These are phyloP conservation scores for Talaromyces borbonicus DNA, from an alignment of 495 filamentous ascomycete genomes.

Conservation along the genomic window DNA sequence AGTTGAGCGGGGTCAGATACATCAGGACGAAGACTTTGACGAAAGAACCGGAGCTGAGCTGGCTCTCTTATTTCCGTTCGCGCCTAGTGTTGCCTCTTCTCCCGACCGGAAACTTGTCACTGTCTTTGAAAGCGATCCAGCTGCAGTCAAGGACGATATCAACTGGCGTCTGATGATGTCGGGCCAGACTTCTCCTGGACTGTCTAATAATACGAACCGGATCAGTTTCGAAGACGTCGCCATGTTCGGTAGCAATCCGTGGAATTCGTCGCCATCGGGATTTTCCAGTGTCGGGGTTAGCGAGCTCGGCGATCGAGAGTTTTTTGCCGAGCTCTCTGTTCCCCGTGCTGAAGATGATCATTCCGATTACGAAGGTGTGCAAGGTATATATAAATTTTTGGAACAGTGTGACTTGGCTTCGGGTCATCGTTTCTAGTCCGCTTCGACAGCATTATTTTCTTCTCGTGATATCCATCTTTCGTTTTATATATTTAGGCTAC, in stretches of 20 bases:
- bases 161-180: constrained; percentile 51
- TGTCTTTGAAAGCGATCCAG: constrained; percentile 16
- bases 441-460: constrained; percentile 18
- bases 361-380: constrained; percentile 61
- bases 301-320: constrained; percentile 38
- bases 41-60: constrained; percentile 50
- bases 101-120: constrained; percentile 26
- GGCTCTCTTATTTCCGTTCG: constrained; percentile 78
- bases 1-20: constrained; percentile 62
- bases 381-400: constrained; percentile 81
- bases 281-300: constrained; percentile 46
- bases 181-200: constrained; percentile 16
- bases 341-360: constrained; percentile 14
- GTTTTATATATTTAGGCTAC: too few species aligned
- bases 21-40: constrained; percentile 69
- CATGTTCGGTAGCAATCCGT: constrained; percentile 39
- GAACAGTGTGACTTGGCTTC: constrained; percentile 68
- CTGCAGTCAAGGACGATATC: constrained; percentile 24
- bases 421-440: constrained; percentile 11
- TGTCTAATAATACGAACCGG: constrained; percentile 15
- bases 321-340: constrained; percentile 28
- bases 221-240: constrained; percentile 40
- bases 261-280: constrained; percentile 36
- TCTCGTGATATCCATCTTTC: constrained; percentile 2
- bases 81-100: constrained; percentile 44